A percentile compares a stretch with the other conserved stretches of the same genome.
These are phyloP conservation scores for Nasturtium officinale DNA, from an alignment of 345 rosid genomes.

Conservation along the genomic window DNA sequence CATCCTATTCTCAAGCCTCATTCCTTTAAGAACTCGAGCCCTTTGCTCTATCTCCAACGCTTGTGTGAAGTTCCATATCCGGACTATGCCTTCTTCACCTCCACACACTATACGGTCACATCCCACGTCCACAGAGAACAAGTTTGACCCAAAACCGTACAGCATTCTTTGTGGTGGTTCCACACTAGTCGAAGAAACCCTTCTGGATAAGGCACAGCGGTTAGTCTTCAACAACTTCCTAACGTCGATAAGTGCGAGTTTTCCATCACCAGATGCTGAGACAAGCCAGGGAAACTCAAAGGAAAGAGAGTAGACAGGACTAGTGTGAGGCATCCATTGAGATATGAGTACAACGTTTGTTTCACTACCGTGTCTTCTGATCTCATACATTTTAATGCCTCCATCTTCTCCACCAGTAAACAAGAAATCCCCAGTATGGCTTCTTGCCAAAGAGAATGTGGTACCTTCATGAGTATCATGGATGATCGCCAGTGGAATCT, in stretches of 20 bases:
- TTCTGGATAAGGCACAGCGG: constrained; percentile 42
- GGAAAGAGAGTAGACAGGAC: constrained; percentile 77
- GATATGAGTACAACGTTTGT: constrained; percentile 54
- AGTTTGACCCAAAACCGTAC: constrained; percentile 72
- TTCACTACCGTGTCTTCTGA: constrained; percentile 33
- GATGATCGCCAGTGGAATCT: constrained; percentile 57
- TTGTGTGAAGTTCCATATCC: constrained; percentile 86
- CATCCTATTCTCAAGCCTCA: constrained; percentile 80
- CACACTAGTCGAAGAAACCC: constrained; percentile 44
- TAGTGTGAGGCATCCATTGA: constrained; percentile 83
- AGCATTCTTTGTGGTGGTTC: constrained; percentile 96
- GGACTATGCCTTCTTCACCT: constrained; percentile 83
- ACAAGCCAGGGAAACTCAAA: constrained; percentile 99
- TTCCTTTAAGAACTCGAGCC: constrained; percentile 62
- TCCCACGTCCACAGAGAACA: constrained; percentile 76
- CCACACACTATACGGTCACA: constrained; percentile 90
- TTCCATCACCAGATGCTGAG: constrained; percentile 87
- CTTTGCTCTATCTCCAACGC: constrained; percentile 77
- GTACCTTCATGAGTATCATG: constrained; percentile 67
- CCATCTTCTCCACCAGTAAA: constrained; percentile 98
- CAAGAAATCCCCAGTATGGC: constrained; percentile 79
- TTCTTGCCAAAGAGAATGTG: constrained; percentile 68
- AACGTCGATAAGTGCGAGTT: constrained; percentile 73
- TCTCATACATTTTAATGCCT: constrained; percentile 82
- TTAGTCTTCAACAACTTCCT: constrained; percentile 69